phyloP scores from a whole-genome alignment of 176 grass and related monocot genomes.

The Avena eriantha region DNA sequence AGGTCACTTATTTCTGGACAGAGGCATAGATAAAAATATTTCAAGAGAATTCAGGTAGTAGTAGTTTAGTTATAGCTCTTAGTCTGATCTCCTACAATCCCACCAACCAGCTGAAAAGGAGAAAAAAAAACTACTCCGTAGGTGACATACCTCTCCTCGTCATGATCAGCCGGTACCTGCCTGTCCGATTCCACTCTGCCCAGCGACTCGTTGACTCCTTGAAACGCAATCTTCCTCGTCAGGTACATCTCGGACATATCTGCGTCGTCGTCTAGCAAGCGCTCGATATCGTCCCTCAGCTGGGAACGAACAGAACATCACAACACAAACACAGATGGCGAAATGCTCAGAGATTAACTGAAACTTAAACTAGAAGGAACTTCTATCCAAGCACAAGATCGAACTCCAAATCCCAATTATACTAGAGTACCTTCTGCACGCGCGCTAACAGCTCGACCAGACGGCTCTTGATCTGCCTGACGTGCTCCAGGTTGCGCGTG shows the following conservation, averaged over 20 bases:
- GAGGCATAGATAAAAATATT: no score
- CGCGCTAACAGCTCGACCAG: slow-evolving; percentile 68
- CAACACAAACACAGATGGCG: neutral
- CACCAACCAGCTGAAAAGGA: neutral
- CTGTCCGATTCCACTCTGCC: slow-evolving; percentile 42
- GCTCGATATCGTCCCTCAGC: slow-evolving; percentile 76
- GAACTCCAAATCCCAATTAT: neutral
- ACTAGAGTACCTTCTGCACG: slow-evolving; percentile 62
- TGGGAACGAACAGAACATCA: slow-evolving; percentile 3
- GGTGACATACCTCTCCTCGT: slow-evolving; percentile 38
- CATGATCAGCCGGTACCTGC: slow-evolving; percentile 9
- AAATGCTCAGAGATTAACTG: neutral
- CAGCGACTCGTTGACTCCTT: slow-evolving; percentile 35
- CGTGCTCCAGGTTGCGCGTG: slow-evolving; percentile 77
- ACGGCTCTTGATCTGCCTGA: slow-evolving; percentile 81
- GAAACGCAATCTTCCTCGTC: slow-evolving; percentile 57
- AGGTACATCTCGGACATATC: slow-evolving; percentile 71
- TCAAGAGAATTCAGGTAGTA: no score
- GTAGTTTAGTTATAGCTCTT: neutral
- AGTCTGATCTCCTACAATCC: slow-evolving; percentile 1
- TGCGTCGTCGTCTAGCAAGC: slow-evolving; percentile 67
- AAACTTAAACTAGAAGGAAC: neutral
- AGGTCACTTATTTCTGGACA: no score
- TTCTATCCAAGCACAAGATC: neutral
- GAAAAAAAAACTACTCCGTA: neutral